Conservation (phyloP, 192 early-diverging fungal genomes). For the Paraglomus occultum region DNA sequence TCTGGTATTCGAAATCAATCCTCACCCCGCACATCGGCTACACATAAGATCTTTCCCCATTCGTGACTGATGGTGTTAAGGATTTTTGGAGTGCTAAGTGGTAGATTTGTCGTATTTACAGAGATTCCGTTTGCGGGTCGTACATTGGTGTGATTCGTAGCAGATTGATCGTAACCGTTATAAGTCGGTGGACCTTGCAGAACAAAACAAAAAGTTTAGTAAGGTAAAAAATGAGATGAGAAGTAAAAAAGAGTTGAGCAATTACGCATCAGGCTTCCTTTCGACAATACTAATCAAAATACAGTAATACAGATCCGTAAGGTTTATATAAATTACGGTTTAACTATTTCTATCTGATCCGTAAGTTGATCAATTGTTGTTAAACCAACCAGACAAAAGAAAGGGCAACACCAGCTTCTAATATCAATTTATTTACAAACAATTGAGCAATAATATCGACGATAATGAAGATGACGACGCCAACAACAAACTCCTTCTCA, state of each 20-base stretch:
- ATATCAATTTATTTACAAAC: not conserved
- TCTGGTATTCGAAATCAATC: not conserved
- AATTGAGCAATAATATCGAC: not conserved
- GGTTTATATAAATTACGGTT: too few species aligned
- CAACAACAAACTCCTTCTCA: not conserved
- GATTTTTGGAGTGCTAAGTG: constrained; percentile 7
- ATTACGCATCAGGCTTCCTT: not conserved
- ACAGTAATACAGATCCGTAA: too few species aligned
- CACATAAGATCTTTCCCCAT: constrained; percentile 49
- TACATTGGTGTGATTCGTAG: constrained; percentile 1
- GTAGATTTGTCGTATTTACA: constrained; percentile 26
- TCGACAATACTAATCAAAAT: too few species aligned
- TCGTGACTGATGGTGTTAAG: constrained; percentile 34
- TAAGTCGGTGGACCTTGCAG: not conserved
- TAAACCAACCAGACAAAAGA: too few species aligned
- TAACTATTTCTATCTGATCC: too few species aligned
- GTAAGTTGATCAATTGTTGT: too few species aligned
- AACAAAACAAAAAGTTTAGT: not conserved
- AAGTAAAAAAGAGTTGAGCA: not conserved
- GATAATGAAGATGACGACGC: not conserved
- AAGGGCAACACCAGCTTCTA: too few species aligned
- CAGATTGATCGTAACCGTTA: constrained; percentile 8
- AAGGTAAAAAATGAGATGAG: not conserved
- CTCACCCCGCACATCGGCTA: constrained; percentile 49
- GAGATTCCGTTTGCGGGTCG: constrained; percentile 19